Conservation (phyloP, 225 moss, liverwort and hornwort species). For the Rhytidiadelphus loreus region DNA sequence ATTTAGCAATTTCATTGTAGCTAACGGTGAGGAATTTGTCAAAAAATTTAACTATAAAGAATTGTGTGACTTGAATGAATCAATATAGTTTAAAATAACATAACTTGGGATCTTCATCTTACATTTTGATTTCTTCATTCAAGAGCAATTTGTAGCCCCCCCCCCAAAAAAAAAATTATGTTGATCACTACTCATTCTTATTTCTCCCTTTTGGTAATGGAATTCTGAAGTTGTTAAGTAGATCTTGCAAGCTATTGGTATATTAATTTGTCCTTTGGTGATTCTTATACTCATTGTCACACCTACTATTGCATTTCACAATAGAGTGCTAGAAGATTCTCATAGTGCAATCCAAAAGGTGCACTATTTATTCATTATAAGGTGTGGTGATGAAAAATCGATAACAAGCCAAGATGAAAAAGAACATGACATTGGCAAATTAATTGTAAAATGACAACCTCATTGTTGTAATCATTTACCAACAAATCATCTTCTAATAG, state of each 20-base stretch:
- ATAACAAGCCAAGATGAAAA: not conserved
- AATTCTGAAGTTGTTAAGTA: not conserved
- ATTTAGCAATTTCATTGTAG: not conserved
- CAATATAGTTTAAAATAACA: not conserved
- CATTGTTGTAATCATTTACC: not conserved
- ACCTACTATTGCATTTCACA: not conserved
- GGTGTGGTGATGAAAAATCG: not conserved
- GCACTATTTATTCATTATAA: not conserved
- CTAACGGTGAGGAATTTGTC: rapidly evolving
- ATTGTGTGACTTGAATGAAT: not conserved
- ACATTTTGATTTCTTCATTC: not conserved
- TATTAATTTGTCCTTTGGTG: not conserved
- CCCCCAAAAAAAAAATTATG: rapidly evolving
- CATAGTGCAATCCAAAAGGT: not conserved
- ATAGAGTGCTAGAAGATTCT: not conserved
- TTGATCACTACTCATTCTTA: not conserved
- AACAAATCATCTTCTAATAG: not conserved
- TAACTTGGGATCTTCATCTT: not conserved
- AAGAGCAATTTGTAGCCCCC: no score
- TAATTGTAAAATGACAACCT: rapidly evolving
- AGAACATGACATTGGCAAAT: not conserved
- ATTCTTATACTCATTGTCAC: not conserved
- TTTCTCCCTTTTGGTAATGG: rapidly evolving
- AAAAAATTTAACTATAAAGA: no score
- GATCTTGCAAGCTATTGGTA: not conserved